Evolutionary conservation across 1,139 yeast species (phyloP).

Genomic region (Zygotorulaspora mrakii): DNA sequence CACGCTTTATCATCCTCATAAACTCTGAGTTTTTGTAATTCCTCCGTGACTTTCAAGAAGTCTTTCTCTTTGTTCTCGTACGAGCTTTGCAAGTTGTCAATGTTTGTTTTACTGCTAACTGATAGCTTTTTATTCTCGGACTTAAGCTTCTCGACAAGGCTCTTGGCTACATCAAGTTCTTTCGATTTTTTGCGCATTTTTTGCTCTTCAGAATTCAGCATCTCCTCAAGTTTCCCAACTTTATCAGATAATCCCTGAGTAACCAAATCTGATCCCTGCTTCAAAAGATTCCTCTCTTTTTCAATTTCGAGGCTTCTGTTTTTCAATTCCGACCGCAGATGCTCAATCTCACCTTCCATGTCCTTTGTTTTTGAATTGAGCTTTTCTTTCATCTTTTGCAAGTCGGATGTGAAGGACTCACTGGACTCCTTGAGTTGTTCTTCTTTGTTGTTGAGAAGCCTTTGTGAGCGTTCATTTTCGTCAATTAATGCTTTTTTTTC

Average conservation of each 20-base stretch:
- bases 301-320: conserved; percentile 46
- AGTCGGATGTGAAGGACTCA: not conserved
- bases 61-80: conserved; percentile 4
- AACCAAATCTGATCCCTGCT: conserved; percentile 49
- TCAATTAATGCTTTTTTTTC: not conserved
- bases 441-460: not conserved
- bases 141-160: conserved; percentile 2
- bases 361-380: not conserved
- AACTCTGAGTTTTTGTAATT: conserved; percentile 2
- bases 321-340: conserved; percentile 18
- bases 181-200: conserved; percentile 7
- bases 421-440: conserved; percentile 4
- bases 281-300: conserved; percentile 46
- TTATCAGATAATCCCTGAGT: conserved; percentile 49
- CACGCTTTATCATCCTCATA: conserved; percentile 1
- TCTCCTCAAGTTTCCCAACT: conserved; percentile 39
- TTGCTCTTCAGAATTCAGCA: conserved; percentile 8
- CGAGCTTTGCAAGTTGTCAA: conserved; percentile 6
- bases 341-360: conserved; percentile 4
- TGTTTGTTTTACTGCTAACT: conserved; percentile 6
- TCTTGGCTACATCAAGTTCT: conserved; percentile 5
- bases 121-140: conserved; percentile 5
- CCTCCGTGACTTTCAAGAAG: not conserved
- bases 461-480: not conserved
- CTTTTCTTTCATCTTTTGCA: conserved; percentile 1